Evolutionary conservation across 2,329 filamentous ascomycete species (phyloP).

Genomic region (Ilyonectria sp.): DNA sequence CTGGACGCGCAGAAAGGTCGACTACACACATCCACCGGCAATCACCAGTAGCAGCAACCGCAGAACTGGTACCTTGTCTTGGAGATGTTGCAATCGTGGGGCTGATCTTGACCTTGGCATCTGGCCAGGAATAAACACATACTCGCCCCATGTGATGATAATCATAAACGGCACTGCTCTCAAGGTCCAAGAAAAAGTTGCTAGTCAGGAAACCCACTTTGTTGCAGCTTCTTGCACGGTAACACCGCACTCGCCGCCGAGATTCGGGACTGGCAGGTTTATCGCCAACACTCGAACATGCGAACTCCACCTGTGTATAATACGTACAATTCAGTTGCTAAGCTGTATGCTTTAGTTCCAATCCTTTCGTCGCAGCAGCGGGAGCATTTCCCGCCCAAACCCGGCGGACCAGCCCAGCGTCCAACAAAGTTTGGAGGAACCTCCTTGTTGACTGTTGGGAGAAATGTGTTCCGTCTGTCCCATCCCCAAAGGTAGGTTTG

Average conservation of each 20-base stretch:
- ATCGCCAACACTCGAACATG: constrained; percentile 5
- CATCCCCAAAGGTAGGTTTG: constrained; percentile 7
- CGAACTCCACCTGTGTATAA: neutral
- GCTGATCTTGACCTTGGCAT: constrained; percentile 7
- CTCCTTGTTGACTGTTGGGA: constrained; percentile 1
- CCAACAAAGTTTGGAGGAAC: constrained; percentile 3
- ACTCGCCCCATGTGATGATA: neutral
- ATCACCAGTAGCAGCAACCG: neutral
- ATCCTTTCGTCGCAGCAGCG: neutral
- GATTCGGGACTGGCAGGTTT: neutral
- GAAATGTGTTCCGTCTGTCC: constrained; percentile 6
- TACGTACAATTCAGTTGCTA: no score
- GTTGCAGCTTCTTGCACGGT: no score
- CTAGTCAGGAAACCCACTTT: neutral
- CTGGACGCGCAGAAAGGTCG: neutral
- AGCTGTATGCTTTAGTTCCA: no score
- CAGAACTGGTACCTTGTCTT: constrained; percentile 7
- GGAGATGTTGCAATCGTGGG: constrained; percentile 4
- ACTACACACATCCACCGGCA: constrained; percentile 4
- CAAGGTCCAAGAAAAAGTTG: constrained; percentile 10
- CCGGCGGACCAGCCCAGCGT: neutral
- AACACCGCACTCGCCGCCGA: no score
- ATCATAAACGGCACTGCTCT: constrained; percentile 9
- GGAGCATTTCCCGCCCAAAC: neutral
- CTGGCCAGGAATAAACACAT: no score